Conservation (phyloP, 805 yeast species). For the Cyberlindnera suaveolens region DNA sequence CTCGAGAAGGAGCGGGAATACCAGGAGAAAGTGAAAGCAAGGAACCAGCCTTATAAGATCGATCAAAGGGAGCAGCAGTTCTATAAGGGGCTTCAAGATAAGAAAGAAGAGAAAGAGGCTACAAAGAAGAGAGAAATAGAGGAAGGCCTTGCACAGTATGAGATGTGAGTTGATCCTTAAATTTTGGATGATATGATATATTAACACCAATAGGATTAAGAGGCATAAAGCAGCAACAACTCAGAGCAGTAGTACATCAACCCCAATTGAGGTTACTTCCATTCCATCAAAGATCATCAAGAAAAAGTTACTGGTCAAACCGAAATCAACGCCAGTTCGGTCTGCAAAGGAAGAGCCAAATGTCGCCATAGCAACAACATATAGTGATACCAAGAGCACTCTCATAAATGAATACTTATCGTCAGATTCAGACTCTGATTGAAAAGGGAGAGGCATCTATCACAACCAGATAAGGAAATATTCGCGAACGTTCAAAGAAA, state of each 20-base stretch:
- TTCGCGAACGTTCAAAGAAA: neutral
- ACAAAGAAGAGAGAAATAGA: constrained; percentile 16
- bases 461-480: neutral
- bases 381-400: too few species aligned
- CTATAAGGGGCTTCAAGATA: constrained; percentile 11
- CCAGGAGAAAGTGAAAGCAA: constrained; percentile 19
- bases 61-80: constrained; percentile 17
- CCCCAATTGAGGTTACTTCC: too few species aligned
- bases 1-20: constrained; percentile 19
- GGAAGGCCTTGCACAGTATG: constrained; percentile 14
- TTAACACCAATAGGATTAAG: too few species aligned
- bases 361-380: too few species aligned
- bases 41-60: constrained; percentile 16
- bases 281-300: neutral
- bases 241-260: too few species aligned
- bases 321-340: neutral
- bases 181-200: neutral
- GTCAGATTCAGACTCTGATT: constrained; percentile 15
- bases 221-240: too few species aligned
- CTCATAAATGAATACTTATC: constrained; percentile 5
- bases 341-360: neutral
- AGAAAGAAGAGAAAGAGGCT: constrained; percentile 7
- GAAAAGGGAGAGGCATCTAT: neutral
- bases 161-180: constrained; percentile 11
- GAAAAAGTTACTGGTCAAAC: neutral